Evolutionary conservation across 202 grass and related monocot genomes (phyloP).

Genomic region (Elaeis oleifera): DNA sequence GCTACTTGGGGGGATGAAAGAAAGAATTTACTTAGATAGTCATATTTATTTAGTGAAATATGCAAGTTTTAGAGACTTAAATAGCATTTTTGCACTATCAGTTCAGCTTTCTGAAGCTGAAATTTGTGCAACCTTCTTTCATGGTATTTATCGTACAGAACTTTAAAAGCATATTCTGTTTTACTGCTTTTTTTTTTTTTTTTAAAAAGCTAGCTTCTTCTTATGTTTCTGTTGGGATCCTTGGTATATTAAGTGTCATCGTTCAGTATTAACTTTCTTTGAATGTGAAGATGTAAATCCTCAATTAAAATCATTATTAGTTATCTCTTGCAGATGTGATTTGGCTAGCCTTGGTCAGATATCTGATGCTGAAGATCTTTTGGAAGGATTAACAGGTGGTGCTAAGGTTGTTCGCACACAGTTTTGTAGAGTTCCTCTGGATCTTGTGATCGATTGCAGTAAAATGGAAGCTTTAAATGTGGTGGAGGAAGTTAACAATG

Average conservation of each 20-base stretch:
- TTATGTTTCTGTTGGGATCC: background rate
- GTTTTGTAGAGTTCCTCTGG: slow-evolving; percentile 14
- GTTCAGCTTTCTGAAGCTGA: too few relatives aligned
- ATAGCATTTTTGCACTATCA: too few relatives aligned
- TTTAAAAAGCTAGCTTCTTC: too few relatives aligned
- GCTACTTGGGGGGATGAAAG: too few relatives aligned
- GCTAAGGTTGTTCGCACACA: slow-evolving; percentile 19
- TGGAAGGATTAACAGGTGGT: slow-evolving; percentile 17
- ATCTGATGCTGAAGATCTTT: slow-evolving; percentile 17
- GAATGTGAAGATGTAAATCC: background rate
- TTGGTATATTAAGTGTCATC: background rate
- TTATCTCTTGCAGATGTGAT: slow-evolving; percentile 20
- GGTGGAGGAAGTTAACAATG: background rate
- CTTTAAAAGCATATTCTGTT: too few relatives aligned
- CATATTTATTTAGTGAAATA: too few relatives aligned
- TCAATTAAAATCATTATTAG: background rate
- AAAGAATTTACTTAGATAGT: too few relatives aligned
- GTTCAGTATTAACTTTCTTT: background rate
- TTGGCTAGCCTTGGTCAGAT: slow-evolving; percentile 19
- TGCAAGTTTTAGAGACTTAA: too few relatives aligned
- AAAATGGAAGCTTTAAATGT: slow-evolving; percentile 2
- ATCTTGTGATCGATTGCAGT: slow-evolving; percentile 17
- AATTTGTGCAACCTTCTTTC: too few relatives aligned
- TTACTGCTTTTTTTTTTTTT: too few relatives aligned
- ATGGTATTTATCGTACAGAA: too few relatives aligned